phyloP scores from a whole-genome alignment of 495 filamentous ascomycete species.

The Bacidia gigantensis region DNA sequence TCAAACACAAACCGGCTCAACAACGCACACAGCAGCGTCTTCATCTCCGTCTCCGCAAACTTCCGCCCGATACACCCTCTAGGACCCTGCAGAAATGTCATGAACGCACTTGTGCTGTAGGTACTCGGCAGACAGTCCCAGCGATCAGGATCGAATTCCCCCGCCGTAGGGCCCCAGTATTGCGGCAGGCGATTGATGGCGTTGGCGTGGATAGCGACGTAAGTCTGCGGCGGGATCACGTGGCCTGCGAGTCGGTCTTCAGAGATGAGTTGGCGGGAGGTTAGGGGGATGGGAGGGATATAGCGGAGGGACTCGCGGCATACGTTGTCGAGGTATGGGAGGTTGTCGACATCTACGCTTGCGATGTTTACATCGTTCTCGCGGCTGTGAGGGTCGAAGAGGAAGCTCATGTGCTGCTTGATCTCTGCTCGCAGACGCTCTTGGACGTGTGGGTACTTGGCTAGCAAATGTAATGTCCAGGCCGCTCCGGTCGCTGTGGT shows the following conservation, averaged over 20 bases:
- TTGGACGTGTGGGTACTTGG: slow-evolving; percentile 18
- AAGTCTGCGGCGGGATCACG: slow-evolving; percentile 16
- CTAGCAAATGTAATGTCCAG: slow-evolving; percentile 20
- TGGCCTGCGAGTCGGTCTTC: slow-evolving; percentile 17
- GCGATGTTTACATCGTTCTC: slow-evolving; percentile 9
- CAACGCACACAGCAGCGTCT: slow-evolving; percentile 19
- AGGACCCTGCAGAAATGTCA: slow-evolving; percentile 21
- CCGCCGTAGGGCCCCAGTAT: slow-evolving; percentile 37
- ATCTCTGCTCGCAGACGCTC: slow-evolving; percentile 19
- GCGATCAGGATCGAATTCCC: slow-evolving; percentile 24
- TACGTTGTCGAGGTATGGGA: slow-evolving; percentile 35
- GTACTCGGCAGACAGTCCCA: slow-evolving; percentile 18
- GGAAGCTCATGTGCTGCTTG: slow-evolving; percentile 15
- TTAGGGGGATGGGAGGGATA: slow-evolving; percentile 33
- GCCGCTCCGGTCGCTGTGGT: slow-evolving; percentile 20
- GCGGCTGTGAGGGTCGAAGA: slow-evolving; percentile 8
- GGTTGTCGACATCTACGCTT: slow-evolving; percentile 18
- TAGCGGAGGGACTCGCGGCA: slow-evolving; percentile 35
- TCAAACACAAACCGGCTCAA: slow-evolving; percentile 19
- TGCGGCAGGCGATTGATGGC: slow-evolving; percentile 27
- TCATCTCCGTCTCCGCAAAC: slow-evolving; percentile 23
- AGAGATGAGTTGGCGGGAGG: slow-evolving; percentile 18
- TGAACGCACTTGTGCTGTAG: slow-evolving; percentile 17
- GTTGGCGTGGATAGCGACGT: slow-evolving; percentile 17
- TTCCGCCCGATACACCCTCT: slow-evolving; percentile 21